These are phyloP conservation scores for Coprinopsis marcescibilis DNA, from an alignment of 768 basidiomycete genomes.

Conservation along the genomic window DNA sequence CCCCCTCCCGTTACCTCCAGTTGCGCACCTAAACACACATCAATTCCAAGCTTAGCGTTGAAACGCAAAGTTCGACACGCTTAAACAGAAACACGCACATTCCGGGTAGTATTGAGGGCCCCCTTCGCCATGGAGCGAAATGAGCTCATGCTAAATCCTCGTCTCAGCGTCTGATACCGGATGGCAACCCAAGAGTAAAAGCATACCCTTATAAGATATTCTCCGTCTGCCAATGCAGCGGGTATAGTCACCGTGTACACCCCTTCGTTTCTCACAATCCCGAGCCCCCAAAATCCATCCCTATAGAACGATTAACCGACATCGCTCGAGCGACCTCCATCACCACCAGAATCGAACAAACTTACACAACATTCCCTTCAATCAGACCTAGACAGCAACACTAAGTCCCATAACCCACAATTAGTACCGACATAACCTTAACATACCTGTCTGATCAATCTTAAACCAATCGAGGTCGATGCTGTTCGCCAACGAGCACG, in stretches of 20 bases:
- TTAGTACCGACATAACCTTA: slow-evolving; percentile 24
- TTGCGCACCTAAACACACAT: slow-evolving; percentile 31
- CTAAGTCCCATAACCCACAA: slow-evolving; percentile 6
- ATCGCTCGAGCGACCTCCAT: too few relatives aligned
- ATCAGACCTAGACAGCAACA: slow-evolving; percentile 2
- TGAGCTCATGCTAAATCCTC: slow-evolving; percentile 25
- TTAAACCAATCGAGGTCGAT: slow-evolving; percentile 32
- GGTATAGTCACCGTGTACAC: slow-evolving; percentile 29
- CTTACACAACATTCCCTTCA: slow-evolving; percentile 8
- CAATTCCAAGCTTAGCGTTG: background rate
- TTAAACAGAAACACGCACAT: slow-evolving; percentile 17
- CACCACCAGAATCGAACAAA: background rate
- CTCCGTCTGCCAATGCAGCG: slow-evolving; percentile 25
- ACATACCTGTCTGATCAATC: slow-evolving; percentile 27
- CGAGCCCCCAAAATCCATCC: slow-evolving; percentile 25
- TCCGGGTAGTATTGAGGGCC: slow-evolving; percentile 35
- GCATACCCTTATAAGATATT: slow-evolving; percentile 31
- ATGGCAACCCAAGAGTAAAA: background rate
- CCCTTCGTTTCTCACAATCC: slow-evolving; percentile 21
- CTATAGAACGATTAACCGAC: slow-evolving; percentile 6
- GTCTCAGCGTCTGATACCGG: background rate
- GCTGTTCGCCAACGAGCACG: slow-evolving; percentile 27
- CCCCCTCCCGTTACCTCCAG: slow-evolving; percentile 31
- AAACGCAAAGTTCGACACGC: background rate
- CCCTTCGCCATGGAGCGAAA: slow-evolving; percentile 28